A percentile compares a stretch with the other conserved stretches of the same genome.
phyloP scores from a whole-genome alignment of 176 grass and related monocot species.

The sorghum (Sorghum bicolor) region DNA sequence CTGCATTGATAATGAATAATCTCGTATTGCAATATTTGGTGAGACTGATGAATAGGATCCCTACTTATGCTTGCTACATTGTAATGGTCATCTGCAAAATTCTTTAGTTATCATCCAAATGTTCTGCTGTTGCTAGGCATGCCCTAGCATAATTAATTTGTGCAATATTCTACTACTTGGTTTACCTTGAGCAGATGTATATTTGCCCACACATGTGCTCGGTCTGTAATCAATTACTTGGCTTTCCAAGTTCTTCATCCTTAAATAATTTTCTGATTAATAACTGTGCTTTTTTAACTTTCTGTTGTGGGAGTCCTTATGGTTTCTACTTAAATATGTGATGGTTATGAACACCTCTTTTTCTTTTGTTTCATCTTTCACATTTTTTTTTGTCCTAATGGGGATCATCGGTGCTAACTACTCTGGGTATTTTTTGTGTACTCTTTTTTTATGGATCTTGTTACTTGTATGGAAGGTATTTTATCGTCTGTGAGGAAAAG shows the following conservation, averaged over 20 bases:
- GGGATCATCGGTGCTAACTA: background rate
- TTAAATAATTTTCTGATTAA: background rate
- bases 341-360: constrained; percentile 13
- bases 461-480: background rate
- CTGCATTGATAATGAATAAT: constrained; percentile 35
- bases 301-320: background rate
- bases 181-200: constrained; percentile 20
- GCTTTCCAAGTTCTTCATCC: background rate
- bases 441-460: background rate
- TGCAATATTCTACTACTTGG: background rate
- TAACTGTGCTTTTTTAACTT: background rate
- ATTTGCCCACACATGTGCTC: background rate
- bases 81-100: background rate
- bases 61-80: constrained; percentile 6
- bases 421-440: constrained; percentile 1
- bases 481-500: background rate
- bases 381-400: background rate
- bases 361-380: background rate
- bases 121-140: constrained; percentile 11
- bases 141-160: background rate
- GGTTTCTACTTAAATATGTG: background rate
- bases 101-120: constrained; percentile 10
- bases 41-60: constrained; percentile 29
- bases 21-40: constrained; percentile 28
- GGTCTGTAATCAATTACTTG: background rate